These are phyloP conservation scores for Quercus lobata DNA, from an alignment of 331 rosid genomes.

Conservation along the genomic window DNA sequence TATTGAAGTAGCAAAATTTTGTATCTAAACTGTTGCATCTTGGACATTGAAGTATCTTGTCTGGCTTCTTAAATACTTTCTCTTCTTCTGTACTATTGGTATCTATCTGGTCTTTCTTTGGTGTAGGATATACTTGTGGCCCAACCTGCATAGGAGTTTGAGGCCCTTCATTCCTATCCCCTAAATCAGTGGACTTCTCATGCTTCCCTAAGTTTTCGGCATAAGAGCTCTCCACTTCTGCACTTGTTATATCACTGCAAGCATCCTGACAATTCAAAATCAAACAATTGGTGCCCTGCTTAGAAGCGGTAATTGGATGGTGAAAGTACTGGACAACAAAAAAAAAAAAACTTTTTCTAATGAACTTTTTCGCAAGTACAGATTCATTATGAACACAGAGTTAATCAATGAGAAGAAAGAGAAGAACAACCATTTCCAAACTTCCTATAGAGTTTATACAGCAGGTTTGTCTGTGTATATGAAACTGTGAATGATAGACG, in stretches of 20 bases:
- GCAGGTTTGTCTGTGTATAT: background rate
- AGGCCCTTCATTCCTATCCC: slow-evolving; percentile 20
- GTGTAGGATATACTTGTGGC: slow-evolving; percentile 5
- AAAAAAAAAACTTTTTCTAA: background rate
- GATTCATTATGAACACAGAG: background rate
- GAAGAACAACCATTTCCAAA: background rate
- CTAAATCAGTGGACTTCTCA: slow-evolving; percentile 20
- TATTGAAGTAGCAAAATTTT: slow-evolving; percentile 75
- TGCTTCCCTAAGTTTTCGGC: slow-evolving; percentile 28
- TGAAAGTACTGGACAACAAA: background rate
- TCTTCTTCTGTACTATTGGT: slow-evolving; percentile 33
- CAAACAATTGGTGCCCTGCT: background rate
- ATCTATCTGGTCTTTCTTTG: slow-evolving; percentile 21
- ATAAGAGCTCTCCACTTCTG: slow-evolving; percentile 20
- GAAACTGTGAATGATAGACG: background rate
- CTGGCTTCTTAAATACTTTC: slow-evolving; percentile 62
- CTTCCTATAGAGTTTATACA: background rate
- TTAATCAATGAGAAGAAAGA: background rate
- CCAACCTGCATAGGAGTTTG: slow-evolving; percentile 17
- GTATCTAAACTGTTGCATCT: slow-evolving; percentile 68
- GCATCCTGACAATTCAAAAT: slow-evolving; percentile 36
- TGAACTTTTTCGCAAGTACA: background rate
- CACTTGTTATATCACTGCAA: slow-evolving; percentile 25
- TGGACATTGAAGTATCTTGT: slow-evolving; percentile 70
- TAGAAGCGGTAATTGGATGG: background rate